Conservation (phyloP, 2,329 filamentous ascomycete species). For the Stromatinia cepivora region DNA sequence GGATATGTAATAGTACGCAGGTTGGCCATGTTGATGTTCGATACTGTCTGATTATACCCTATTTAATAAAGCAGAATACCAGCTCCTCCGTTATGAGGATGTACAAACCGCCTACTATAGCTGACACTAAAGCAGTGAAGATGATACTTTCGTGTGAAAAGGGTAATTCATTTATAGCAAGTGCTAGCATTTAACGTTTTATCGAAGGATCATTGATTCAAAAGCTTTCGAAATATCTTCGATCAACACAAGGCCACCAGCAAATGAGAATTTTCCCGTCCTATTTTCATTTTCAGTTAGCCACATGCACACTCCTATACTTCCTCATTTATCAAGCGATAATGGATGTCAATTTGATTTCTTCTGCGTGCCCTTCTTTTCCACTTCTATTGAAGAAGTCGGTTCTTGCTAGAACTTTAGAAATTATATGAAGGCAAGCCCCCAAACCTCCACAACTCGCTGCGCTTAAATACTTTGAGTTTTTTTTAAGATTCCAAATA, state of each 20-base stretch:
- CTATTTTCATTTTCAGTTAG: background rate
- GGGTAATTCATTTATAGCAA: background rate
- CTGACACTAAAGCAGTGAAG: background rate
- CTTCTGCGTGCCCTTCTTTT: background rate
- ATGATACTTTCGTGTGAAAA: background rate
- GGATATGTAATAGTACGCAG: background rate
- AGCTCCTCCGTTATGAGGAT: background rate
- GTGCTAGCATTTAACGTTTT: background rate
- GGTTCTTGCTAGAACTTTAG: background rate
- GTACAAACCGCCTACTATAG: background rate
- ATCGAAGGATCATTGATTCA: background rate
- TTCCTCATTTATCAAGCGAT: background rate
- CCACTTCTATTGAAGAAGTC: background rate
- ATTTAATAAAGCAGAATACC: background rate
- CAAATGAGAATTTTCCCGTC: background rate
- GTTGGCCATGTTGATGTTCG: background rate
- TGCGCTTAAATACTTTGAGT: no score
- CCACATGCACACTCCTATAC: background rate
- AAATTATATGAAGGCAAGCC: no score
- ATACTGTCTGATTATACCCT: constrained; percentile 13
- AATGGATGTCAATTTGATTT: background rate
- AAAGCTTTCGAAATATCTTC: background rate
- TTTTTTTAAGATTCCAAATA: background rate
- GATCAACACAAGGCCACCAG: background rate
- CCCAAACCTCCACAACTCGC: no score